phyloP scores from a whole-genome alignment of 768 basidiomycete genomes.

The Hysterangium stoloniferum region DNA sequence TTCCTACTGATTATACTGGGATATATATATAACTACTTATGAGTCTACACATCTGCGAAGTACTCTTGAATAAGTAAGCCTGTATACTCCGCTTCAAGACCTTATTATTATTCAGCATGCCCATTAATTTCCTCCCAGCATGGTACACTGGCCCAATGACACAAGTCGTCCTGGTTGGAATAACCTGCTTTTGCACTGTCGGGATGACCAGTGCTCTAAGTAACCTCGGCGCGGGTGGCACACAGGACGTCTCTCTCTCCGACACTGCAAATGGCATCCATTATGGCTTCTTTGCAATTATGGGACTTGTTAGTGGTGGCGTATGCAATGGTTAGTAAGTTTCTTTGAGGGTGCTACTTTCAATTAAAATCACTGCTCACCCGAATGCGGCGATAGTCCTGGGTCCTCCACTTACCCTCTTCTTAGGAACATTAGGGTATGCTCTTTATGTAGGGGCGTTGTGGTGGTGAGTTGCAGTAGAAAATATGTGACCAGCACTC shows the following conservation, averaged over 20 bases:
- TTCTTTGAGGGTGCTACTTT: no score
- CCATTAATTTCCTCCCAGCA: no score
- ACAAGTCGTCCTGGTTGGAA: conserved; percentile 30
- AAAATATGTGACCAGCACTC: background rate
- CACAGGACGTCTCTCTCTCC: conserved; percentile 31
- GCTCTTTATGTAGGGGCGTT: conserved; percentile 40
- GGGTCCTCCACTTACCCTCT: conserved; percentile 43
- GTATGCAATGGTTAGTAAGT: conserved; percentile 27
- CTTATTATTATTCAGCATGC: no score
- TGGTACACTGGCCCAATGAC: conserved; percentile 22
- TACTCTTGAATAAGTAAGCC: no score
- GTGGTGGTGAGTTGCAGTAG: conserved; percentile 27
- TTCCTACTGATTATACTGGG: no score
- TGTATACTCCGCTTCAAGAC: no score
- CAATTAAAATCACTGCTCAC: no score
- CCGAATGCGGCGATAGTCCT: conserved; percentile 27
- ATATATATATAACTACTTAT: no score
- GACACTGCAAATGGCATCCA: conserved; percentile 35
- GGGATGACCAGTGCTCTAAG: conserved; percentile 34
- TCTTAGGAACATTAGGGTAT: conserved; percentile 45
- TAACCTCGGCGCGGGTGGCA: conserved; percentile 33
- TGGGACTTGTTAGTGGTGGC: conserved; percentile 33
- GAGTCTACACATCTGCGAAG: no score
- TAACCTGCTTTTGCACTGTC: conserved; percentile 26
- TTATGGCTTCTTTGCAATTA: conserved; percentile 37